Conservation (phyloP, 352 stramenopile genomes). For the Pythium oligandrum region DNA sequence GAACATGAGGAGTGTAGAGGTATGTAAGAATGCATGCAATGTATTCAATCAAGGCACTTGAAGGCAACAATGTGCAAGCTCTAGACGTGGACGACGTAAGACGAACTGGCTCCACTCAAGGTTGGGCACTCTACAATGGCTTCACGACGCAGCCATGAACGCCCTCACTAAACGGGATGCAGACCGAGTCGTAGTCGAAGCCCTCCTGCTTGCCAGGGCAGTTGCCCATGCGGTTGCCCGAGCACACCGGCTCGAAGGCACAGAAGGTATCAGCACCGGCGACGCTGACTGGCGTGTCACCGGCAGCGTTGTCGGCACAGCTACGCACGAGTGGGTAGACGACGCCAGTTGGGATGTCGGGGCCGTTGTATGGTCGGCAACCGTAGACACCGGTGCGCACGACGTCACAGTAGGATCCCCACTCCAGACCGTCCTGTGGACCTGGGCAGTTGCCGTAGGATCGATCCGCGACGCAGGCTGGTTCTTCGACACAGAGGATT, state of each 20-base stretch:
- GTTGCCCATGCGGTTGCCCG: neutral
- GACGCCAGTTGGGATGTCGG: neutral
- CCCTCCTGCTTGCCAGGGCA: constrained; percentile 4
- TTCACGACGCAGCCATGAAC: constrained; percentile 13
- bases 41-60: too few species aligned
- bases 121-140: too few species aligned
- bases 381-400: constrained; percentile 6
- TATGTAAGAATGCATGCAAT: too few species aligned
- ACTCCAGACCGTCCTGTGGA: too few species aligned
- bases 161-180: constrained; percentile 2
- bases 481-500: too few species aligned
- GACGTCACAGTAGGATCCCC: neutral
- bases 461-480: too few species aligned
- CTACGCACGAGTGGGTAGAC: neutral
- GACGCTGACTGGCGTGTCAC: constrained; percentile 6
- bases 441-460: too few species aligned
- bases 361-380: constrained; percentile 3
- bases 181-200: constrained; percentile 5
- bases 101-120: too few species aligned
- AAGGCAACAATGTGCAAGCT: too few species aligned
- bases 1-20: too few species aligned
- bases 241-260: constrained; percentile 4
- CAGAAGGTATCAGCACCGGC: constrained; percentile 8
- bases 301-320: constrained; percentile 1
- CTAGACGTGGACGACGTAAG: too few species aligned